phyloP scores from a whole-genome alignment of 495 filamentous ascomycete genomes.

The Hypoxylon cercidicola region DNA sequence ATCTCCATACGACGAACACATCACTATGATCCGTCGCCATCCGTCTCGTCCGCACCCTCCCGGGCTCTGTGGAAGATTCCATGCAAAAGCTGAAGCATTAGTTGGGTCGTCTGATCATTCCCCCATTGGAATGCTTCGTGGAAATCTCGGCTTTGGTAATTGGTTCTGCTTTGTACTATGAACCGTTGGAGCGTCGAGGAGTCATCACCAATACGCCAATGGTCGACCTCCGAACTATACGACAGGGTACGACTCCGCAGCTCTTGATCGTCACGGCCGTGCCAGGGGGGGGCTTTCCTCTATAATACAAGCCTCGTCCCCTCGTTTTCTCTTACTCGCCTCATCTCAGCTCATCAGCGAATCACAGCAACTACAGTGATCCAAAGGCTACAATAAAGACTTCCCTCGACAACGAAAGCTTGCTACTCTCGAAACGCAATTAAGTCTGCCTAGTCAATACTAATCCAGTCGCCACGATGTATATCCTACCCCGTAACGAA shows the following conservation, averaged over 20 bases:
- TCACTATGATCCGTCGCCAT: conserved; percentile 40
- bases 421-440: neutral
- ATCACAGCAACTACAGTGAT: conserved; percentile 34
- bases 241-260: conserved; percentile 29
- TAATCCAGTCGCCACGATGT: conserved; percentile 31
- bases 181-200: conserved; percentile 6
- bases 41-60: conserved; percentile 29
- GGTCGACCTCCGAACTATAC: conserved; percentile 27
- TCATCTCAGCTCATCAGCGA: conserved; percentile 26
- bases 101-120: conserved; percentile 37
- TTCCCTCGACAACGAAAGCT: conserved; percentile 21
- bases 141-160: conserved; percentile 38
- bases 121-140: conserved; percentile 29
- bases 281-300: conserved; percentile 5
- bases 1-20: conserved; percentile 39
- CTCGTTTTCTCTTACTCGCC: conserved; percentile 25
- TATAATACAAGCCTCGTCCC: conserved; percentile 39
- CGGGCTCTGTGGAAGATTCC: conserved; percentile 38
- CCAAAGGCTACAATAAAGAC: conserved; percentile 30
- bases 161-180: conserved; percentile 17
- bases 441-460: conserved; percentile 22
- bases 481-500: conserved; percentile 50
- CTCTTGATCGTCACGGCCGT: conserved; percentile 16
- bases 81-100: conserved; percentile 16
- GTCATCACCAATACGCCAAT: conserved; percentile 29